These are phyloP conservation scores for Myrica gale DNA, from an alignment of 306 rosid genomes.

Conservation along the genomic window DNA sequence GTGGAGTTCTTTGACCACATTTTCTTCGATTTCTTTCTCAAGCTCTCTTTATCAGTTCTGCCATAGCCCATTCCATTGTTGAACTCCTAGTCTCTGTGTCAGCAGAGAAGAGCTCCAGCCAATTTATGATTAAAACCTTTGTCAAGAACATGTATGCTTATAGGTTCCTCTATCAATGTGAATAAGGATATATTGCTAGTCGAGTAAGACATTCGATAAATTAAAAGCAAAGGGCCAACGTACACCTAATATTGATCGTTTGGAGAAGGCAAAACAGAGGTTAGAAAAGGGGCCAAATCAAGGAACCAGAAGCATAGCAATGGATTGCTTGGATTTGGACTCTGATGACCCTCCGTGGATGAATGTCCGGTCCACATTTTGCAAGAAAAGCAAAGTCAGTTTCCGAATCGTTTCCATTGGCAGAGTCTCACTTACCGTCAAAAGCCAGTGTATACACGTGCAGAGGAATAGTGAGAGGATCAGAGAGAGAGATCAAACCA, in stretches of 20 bases:
- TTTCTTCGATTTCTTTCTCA: conserved; percentile 3
- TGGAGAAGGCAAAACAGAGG: too few relatives aligned
- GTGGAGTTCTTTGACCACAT: conserved; percentile 16
- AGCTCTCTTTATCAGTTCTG: conserved; percentile 32
- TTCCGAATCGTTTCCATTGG: too few relatives aligned
- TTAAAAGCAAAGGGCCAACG: background rate
- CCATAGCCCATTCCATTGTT: conserved; percentile 31
- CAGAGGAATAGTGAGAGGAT: too few relatives aligned
- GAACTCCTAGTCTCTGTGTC: conserved; percentile 29
- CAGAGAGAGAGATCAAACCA: too few relatives aligned
- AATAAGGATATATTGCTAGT: background rate
- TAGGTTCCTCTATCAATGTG: background rate
- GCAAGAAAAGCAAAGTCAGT: too few relatives aligned
- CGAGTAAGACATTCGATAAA: background rate
- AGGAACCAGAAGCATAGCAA: background rate
- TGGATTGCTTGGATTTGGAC: too few relatives aligned
- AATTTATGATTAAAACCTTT: background rate
- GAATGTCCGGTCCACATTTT: too few relatives aligned
- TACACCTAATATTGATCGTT: background rate
- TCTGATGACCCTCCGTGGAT: too few relatives aligned
- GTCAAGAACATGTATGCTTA: background rate
- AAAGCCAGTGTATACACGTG: too few relatives aligned
- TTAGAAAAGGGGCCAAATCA: background rate
- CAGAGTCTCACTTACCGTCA: too few relatives aligned
- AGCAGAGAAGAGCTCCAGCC: conserved; percentile 27